Percentiles rank a stretch among this genome's conserved stretches.
These are phyloP conservation scores for Agaricus blazei DNA, from an alignment of 768 basidiomycete species.

Conservation along the genomic window DNA sequence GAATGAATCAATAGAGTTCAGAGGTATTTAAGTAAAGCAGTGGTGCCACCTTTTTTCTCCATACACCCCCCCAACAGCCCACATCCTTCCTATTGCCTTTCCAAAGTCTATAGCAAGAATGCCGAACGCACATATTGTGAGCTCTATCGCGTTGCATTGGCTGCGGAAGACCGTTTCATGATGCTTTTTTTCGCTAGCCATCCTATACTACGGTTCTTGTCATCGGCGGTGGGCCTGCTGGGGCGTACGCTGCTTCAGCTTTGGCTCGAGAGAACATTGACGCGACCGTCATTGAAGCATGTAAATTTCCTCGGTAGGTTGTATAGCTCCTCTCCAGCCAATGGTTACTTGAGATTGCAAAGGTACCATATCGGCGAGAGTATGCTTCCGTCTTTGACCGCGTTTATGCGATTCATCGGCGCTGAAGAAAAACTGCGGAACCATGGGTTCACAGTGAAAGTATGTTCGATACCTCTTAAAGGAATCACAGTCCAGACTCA, in stretches of 20 bases:
- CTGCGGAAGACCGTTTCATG: not conserved
- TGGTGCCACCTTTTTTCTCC: no score
- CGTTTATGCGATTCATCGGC: conserved; percentile 31
- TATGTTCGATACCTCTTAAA: conserved; percentile 1
- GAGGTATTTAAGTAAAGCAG: not conserved
- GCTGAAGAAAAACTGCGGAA: conserved; percentile 26
- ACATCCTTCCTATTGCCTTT: not conserved
- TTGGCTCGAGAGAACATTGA: conserved; percentile 37
- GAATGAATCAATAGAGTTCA: not conserved
- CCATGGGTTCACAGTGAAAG: conserved; percentile 31
- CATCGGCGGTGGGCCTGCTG: conserved; percentile 44
- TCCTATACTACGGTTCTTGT: conserved; percentile 26
- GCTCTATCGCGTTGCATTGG: not conserved
- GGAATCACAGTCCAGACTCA: not conserved
- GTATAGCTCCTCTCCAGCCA: no score
- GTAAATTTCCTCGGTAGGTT: conserved; percentile 35
- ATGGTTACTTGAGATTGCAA: not conserved
- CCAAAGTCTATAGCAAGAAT: not conserved
- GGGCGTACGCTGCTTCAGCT: conserved; percentile 40
- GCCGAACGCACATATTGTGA: not conserved
- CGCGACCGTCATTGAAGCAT: conserved; percentile 35
- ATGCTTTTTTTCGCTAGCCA: not conserved
- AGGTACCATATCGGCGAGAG: conserved; percentile 37
- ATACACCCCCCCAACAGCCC: not conserved
- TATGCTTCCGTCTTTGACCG: conserved; percentile 29